Percentiles rank a stretch among this genome's conserved stretches.
Evolutionary conservation across 306 rosid genomes (phyloP).

Genomic region (Lablab purpureus): DNA sequence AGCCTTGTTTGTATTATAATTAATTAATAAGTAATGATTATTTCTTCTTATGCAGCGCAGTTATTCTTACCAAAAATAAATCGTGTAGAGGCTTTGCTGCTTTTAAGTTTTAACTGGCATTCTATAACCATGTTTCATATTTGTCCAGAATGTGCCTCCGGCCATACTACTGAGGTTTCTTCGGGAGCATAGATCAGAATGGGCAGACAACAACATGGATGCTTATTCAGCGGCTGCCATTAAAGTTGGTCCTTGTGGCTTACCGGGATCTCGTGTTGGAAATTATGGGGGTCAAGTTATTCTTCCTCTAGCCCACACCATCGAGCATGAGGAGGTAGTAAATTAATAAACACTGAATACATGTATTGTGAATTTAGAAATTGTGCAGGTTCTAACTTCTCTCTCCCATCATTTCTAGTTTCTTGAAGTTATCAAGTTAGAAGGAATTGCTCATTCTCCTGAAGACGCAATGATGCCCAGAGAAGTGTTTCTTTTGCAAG

Average conservation of each 20-base stretch:
- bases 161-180: constrained; percentile 90
- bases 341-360: constrained; percentile 3
- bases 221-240: constrained; percentile 96
- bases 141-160: constrained; percentile 90
- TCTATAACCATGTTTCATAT: constrained; percentile 21
- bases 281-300: constrained; percentile 93
- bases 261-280: constrained; percentile 88
- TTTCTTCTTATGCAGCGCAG: not conserved
- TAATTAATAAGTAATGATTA: constrained; percentile 7
- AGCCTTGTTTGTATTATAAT: not conserved
- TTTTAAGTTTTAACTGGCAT: constrained; percentile 1
- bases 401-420: constrained; percentile 54
- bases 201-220: constrained; percentile 97
- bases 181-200: constrained; percentile 97
- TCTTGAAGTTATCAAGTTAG: constrained; percentile 91
- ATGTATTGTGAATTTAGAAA: not conserved
- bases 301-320: constrained; percentile 91
- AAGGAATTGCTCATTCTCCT: constrained; percentile 84
- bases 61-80: not conserved
- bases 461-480: constrained; percentile 88
- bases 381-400: not conserved
- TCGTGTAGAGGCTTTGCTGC: not conserved
- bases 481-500: constrained; percentile 94
- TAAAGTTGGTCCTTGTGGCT: constrained; percentile 97
- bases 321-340: constrained; percentile 94